phyloP scores from a whole-genome alignment of 352 stramenopile genomes.

The Pythium rishiriense region DNA sequence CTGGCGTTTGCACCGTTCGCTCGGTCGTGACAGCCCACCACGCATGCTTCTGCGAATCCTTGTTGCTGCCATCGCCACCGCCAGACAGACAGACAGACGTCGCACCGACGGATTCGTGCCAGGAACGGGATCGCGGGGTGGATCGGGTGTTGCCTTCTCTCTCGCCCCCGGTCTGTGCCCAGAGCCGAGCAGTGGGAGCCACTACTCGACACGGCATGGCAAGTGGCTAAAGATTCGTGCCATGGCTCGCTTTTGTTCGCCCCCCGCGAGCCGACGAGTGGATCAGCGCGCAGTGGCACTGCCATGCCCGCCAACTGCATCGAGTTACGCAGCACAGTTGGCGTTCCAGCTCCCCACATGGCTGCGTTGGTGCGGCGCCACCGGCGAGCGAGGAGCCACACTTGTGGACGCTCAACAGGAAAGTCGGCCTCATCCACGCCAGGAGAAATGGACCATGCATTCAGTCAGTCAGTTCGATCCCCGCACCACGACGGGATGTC shows the following conservation, averaged over 20 bases:
- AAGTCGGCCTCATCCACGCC: background rate
- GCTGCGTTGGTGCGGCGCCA: background rate
- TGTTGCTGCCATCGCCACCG: background rate
- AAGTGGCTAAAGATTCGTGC: conserved; percentile 14
- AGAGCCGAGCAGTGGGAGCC: too few relatives aligned
- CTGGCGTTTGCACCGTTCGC: background rate
- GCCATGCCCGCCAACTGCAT: background rate
- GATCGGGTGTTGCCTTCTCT: too few relatives aligned
- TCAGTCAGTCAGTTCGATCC: conserved; percentile 1
- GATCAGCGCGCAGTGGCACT: background rate
- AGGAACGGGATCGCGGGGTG: too few relatives aligned
- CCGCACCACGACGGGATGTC: too few relatives aligned
- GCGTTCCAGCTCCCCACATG: background rate
- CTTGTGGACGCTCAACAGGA: background rate
- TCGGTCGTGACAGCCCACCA: background rate
- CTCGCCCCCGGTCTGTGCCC: too few relatives aligned
- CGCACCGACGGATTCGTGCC: too few relatives aligned
- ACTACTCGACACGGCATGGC: background rate
- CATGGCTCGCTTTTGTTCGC: background rate
- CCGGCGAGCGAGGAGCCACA: too few relatives aligned
- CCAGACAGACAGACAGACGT: background rate
- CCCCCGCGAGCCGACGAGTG: background rate
- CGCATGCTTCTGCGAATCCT: background rate
- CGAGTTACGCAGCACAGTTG: conserved; percentile 4
- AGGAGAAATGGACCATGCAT: conserved; percentile 4